Evolutionary conservation across 306 rosid genomes (phyloP), one percentile per base, ranked within the genome.

Genomic region (Elaeagnus macrophylla): DNA sequence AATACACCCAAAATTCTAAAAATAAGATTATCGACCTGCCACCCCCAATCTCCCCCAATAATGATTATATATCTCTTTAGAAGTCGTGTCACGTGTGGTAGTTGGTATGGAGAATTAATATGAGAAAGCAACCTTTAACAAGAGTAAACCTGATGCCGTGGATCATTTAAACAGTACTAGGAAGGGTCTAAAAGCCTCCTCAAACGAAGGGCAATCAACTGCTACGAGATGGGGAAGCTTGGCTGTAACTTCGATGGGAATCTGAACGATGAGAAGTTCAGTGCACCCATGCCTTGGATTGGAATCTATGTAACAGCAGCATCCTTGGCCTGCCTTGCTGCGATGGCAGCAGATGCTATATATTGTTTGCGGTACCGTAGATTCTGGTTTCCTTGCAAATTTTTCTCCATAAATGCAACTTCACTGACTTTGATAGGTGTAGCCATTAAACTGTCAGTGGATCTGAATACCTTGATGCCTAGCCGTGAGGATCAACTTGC

Each of bases 261-360:
- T 46, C 72, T 90, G 67, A 81, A 90, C 25, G 86, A 59, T 45
- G 47, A 84, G 1, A 77, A 76, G 40, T 90, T 81, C 80, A 83
- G 81, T 66, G 69, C 69, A 59, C 97, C 95, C 0, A 65, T 90
- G 83, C 97, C 97, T 45, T 90, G 97, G 97, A 78, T 90, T 35
- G 97, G 95, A 48, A 52, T 83, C 53, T 90, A 86, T 64, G 82
- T 90, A 68, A 90, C 81, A 18, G 77, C 79, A 61, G 97, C 95
- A 56, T 77, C 95, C 12, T 43, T 78, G 0, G 70, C 68, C 0
- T 86, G 94, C 60, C 72, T 90, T 44, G 44, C 74, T 18, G 77
- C 86, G 32, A 74, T 79, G 81, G 80, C 80, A 6, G 68, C 69
- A 16, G 97, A 90, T 62, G 74, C 75, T 53, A 52, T 81, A 25